Evolutionary conservation across 441 rosid genomes (phyloP), one percentile per base, ranked within the genome.

Genomic region (Cnidoscolus chayamansa): DNA sequence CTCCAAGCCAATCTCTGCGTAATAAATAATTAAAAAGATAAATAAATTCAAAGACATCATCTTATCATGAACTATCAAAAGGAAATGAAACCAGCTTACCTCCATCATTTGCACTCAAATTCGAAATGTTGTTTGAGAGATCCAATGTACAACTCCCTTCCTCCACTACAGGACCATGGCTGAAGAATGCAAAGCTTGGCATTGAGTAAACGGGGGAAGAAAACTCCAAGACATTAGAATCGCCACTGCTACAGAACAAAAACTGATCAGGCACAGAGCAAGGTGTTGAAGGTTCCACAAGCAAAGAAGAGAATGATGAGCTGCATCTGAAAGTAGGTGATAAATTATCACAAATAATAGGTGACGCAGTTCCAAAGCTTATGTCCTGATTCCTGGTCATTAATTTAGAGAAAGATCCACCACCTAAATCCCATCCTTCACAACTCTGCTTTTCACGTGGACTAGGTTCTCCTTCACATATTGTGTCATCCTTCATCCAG

Each of bases 101-200:
- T 77, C 78, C 79, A 73, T 31, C 66, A 74, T 68, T 55, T 31
- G 76, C 58, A 63, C 72, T 79, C 9, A 19, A 59, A 40, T 35
- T 45, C 51, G 71, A 68, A 50, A 64, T 43, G 54, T 64, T 71
- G 61, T 67, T 63, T 43, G 81, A n/a, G 53, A 74, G 49, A 67
- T 80, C 80, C 62, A 73, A 63, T 3, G 60, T 53, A 57, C 51
- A 67, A 37, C 53, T 50, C 45, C 55, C 78, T 65, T 69, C 81
- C 37, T 75, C 82, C 56, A 70, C 77, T 37, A 60, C 60, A 12
- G 85, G 72, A 72, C 77, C 76, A 15, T 86, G 73, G 67, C 84
- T 63, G 74, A 86, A 81, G 83, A 89, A 89, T 19, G 88, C 77
- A 80, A 89, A 89, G 81, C 93, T 86, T 40, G 81, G 87, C 84